phyloP scores from a whole-genome alignment of 257 asterid species.

The Primulina huaijiensis region DNA sequence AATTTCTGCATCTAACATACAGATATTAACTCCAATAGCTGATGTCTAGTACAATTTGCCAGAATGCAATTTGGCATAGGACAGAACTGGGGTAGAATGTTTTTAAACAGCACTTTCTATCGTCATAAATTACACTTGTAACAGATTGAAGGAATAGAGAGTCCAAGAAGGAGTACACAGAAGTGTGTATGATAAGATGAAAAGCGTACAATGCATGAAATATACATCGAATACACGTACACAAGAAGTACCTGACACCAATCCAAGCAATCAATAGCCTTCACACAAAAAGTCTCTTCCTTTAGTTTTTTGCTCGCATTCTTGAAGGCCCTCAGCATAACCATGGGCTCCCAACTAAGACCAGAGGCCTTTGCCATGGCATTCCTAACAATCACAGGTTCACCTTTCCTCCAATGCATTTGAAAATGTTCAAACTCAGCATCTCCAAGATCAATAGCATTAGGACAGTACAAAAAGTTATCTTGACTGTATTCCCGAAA shows the following conservation, averaged over 20 bases:
- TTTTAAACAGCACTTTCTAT: not conserved
- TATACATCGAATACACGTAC: not conserved
- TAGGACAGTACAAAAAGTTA: constrained; percentile 65
- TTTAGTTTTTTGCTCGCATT: constrained; percentile 51
- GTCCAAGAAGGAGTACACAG: not conserved
- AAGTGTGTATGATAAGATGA: not conserved
- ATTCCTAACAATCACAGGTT: constrained; percentile 73
- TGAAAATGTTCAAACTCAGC: constrained; percentile 60
- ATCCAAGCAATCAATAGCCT: constrained; percentile 81
- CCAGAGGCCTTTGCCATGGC: constrained; percentile 51
- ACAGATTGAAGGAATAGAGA: not conserved
- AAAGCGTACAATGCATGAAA: not conserved
- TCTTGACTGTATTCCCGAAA: constrained; percentile 46
- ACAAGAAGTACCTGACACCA: constrained; percentile 67
- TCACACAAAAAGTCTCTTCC: constrained; percentile 48
- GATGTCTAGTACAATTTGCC: not conserved
- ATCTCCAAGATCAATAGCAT: constrained; percentile 45
- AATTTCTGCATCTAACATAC: not conserved
- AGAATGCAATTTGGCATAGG: not conserved
- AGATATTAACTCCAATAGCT: constrained; percentile 2
- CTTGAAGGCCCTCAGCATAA: constrained; percentile 83
- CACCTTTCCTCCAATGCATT: constrained; percentile 81
- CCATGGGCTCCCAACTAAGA: constrained; percentile 93
- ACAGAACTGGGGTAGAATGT: not conserved
- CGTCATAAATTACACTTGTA: not conserved